Evolutionary conservation across 352 stramenopile genomes (phyloP).

Genomic region (Poterioochromonas sp.): DNA sequence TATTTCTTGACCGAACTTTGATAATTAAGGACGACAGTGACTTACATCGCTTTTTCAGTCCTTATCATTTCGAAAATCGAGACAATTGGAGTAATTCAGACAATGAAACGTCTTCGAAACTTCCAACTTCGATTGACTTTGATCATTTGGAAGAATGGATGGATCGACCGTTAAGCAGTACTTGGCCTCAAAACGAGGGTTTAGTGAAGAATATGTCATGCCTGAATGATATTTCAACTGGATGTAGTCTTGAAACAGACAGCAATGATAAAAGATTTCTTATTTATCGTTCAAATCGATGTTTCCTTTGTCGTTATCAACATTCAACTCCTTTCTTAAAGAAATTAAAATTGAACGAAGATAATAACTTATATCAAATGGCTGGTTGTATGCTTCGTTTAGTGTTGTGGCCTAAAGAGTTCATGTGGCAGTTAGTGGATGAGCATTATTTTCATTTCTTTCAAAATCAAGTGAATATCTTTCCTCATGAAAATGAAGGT

Average conservation of each 20-base stretch:
- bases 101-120: too few species aligned
- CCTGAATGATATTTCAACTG: background rate
- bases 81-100: background rate
- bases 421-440: background rate
- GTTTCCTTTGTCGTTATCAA: background rate
- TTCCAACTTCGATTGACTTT: background rate
- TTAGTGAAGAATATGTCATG: background rate
- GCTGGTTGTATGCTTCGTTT: slow-evolving; percentile 10
- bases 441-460: background rate
- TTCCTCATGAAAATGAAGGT: too few species aligned
- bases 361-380: background rate
- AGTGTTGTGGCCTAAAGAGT: background rate
- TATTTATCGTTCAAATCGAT: background rate
- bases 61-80: background rate
- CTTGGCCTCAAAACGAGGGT: too few species aligned
- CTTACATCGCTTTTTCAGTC: background rate
- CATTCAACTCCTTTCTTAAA: too few species aligned
- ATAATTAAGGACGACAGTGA: background rate
- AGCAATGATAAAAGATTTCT: background rate
- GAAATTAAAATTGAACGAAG: too few species aligned
- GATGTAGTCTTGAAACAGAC: background rate
- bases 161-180: background rate
- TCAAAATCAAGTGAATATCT: too few species aligned
- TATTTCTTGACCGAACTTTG: background rate
- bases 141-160: background rate